Percentiles rank a stretch among this genome's conserved stretches.
Evolutionary conservation across 176 grass and related monocot genomes (phyloP).

Genomic region (Poa pratensis): DNA sequence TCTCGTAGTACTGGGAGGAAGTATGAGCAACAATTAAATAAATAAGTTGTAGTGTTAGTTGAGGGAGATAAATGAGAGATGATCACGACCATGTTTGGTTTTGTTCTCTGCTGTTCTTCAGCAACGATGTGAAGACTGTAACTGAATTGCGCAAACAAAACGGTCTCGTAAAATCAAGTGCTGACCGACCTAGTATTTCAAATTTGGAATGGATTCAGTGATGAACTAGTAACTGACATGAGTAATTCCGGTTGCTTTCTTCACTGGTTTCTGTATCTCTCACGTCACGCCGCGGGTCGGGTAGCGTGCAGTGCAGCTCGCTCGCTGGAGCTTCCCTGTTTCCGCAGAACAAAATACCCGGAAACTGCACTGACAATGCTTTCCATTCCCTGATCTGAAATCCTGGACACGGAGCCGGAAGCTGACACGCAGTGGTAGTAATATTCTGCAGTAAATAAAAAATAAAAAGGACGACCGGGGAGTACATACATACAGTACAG

Average conservation of each 20-base stretch:
- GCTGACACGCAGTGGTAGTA: background rate
- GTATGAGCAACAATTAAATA: conserved; percentile 1
- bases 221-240: background rate
- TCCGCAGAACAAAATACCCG: background rate
- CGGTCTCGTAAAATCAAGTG: background rate
- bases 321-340: background rate
- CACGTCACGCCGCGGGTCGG: background rate
- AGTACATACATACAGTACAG: background rate
- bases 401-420: background rate
- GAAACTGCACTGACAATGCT: background rate
- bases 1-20: conserved; percentile 18
- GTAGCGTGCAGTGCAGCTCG: background rate
- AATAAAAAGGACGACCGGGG: background rate
- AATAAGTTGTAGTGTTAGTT: conserved; percentile 42
- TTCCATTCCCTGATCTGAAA: conserved; percentile 8
- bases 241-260: background rate
- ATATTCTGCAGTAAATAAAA: background rate
- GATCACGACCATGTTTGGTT: background rate
- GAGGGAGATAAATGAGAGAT: background rate
- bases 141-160: background rate
- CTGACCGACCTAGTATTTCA: background rate
- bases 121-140: background rate
- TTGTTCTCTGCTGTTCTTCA: background rate
- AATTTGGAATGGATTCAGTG: background rate
- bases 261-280: background rate